A percentile compares a stretch with the other conserved stretches of the same genome.
Evolutionary conservation across 108 stramenopile species (phyloP).

Genomic region (Stephanodiscus minutulus): DNA sequence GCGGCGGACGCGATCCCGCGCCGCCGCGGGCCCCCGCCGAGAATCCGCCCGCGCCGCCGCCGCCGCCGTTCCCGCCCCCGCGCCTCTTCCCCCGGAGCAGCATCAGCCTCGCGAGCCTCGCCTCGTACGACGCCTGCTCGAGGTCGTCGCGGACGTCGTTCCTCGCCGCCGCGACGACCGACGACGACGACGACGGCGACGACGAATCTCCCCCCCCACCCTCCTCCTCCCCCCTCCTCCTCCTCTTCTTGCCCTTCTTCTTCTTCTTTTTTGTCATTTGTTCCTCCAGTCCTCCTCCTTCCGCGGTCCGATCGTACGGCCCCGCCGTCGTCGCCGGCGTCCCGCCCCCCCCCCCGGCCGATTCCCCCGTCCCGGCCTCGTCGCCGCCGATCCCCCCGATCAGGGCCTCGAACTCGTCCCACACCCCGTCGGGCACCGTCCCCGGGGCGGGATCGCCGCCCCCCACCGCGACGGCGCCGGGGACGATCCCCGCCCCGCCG

Average conservation of each 20-base stretch:
- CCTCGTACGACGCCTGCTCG: slow-evolving; percentile 47
- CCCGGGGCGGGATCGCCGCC: too few species aligned
- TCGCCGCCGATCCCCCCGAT: slow-evolving; percentile 30
- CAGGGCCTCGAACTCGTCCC: slow-evolving; percentile 45
- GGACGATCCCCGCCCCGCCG: too few species aligned
- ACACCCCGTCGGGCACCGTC: slow-evolving; percentile 29
- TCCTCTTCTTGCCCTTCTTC: slow-evolving; percentile 6
- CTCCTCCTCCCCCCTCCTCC: not conserved
- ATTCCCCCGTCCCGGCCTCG: not conserved
- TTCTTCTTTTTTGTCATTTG: slow-evolving; percentile 1
- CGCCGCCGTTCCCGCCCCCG: not conserved
- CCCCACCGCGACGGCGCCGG: too few species aligned
- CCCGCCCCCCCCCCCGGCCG: not conserved
- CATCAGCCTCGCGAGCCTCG: slow-evolving; percentile 34
- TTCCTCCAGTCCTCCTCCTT: not conserved
- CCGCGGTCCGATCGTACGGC: not conserved
- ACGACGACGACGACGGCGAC: too few species aligned
- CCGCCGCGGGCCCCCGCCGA: not conserved
- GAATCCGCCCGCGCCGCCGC: not conserved
- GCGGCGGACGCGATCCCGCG: not conserved
- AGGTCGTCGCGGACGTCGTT: slow-evolving; percentile 1
- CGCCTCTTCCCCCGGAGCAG: slow-evolving; percentile 22
- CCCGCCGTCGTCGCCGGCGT: not conserved
- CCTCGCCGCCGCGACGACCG: slow-evolving; percentile 4
- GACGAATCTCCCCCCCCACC: too few species aligned